phyloP scores from a whole-genome alignment of 768 basidiomycete species.

The Kondoa malvinella region DNA sequence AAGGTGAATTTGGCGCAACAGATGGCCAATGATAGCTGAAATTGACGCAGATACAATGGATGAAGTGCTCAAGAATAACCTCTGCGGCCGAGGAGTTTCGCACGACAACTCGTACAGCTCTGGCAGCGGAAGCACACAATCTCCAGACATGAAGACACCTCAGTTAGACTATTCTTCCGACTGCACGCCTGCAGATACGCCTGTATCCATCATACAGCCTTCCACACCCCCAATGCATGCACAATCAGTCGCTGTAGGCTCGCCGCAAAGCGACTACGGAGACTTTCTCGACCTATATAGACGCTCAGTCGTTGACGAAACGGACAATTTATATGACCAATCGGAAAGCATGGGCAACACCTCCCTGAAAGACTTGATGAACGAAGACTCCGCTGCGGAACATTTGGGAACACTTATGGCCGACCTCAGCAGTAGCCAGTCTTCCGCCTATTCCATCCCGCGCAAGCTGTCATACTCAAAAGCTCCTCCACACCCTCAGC shows the following conservation, averaged over 20 bases:
- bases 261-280: background rate
- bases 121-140: background rate
- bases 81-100: slow-evolving; percentile 11
- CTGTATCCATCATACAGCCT: background rate
- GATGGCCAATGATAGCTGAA: too few relatives aligned
- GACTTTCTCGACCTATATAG: background rate
- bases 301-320: background rate
- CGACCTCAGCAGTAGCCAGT: background rate
- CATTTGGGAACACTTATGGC: background rate
- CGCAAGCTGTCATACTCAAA: background rate
- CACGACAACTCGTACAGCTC: too few relatives aligned
- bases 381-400: background rate
- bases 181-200: background rate
- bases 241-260: background rate
- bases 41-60: too few relatives aligned
- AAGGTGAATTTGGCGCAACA: too few relatives aligned
- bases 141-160: background rate
- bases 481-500: background rate
- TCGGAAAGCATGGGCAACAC: background rate
- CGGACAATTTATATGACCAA: background rate
- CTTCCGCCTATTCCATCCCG: background rate
- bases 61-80: background rate
- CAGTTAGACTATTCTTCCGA: background rate
- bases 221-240: background rate
- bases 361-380: background rate